Evolutionary conservation across 257 asterid genomes (phyloP).

Genomic region (Cordia subcordata): DNA sequence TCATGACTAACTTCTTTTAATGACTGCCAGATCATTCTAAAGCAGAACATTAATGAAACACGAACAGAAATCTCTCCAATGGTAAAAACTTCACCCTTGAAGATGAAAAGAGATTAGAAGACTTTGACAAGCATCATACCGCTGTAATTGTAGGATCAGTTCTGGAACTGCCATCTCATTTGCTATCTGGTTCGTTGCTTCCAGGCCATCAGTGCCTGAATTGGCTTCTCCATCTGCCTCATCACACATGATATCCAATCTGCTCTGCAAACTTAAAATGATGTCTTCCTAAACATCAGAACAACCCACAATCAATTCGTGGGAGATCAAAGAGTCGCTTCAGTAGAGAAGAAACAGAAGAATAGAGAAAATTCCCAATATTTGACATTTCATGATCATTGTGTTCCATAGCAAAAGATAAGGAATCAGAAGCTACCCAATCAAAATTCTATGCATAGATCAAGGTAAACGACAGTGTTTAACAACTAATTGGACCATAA

Average conservation of each 20-base stretch:
- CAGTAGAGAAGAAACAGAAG: not conserved
- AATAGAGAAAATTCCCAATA: not conserved
- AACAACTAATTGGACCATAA: too few species aligned
- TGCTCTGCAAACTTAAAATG: conserved; percentile 70
- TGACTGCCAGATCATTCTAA: too few species aligned
- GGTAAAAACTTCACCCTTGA: too few species aligned
- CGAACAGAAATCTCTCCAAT: too few species aligned
- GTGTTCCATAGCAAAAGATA: not conserved
- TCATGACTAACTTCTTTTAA: too few species aligned
- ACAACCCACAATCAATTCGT: conserved; percentile 16
- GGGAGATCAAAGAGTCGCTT: conserved; percentile 2
- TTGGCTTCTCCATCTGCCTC: conserved; percentile 65
- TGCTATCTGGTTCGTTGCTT: conserved; percentile 23
- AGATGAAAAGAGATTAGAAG: too few species aligned
- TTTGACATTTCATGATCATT: not conserved
- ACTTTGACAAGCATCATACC: conserved; percentile 32
- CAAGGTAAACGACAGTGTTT: too few species aligned
- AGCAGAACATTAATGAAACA: too few species aligned
- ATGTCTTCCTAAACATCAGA: conserved; percentile 72
- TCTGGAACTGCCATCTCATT: conserved; percentile 40
- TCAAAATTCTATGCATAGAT: too few species aligned
- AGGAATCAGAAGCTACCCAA: too few species aligned
- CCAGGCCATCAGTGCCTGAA: conserved; percentile 30
- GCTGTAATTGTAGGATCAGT: conserved; percentile 44
- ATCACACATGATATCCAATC: conserved; percentile 78